Percentiles rank a stretch among this genome's conserved stretches.
Conservation (phyloP, 768 basidiomycete species). For the Terana coerulea region DNA sequence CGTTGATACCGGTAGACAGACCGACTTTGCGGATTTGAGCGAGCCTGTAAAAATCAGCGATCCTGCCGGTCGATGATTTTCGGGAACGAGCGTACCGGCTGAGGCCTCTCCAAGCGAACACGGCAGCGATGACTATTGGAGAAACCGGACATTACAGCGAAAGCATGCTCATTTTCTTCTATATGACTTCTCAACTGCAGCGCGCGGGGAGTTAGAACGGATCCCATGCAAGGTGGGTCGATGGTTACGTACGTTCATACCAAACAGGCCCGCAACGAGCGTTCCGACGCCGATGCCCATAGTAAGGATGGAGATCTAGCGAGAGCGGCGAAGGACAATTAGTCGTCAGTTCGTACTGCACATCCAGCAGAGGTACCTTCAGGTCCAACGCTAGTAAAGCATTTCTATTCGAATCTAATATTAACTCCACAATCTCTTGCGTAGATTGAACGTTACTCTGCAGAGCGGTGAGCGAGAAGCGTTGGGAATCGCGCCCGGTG, state of each 20-base stretch:
- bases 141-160: conserved; percentile 21
- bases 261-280: conserved; percentile 86
- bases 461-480: not conserved
- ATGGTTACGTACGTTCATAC: conserved; percentile 81
- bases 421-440: conserved; percentile 96
- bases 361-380: conserved; percentile 46
- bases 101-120: conserved; percentile 21
- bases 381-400: conserved; percentile 87
- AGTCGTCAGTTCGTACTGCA: conserved; percentile 7
- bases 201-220: conserved; percentile 23
- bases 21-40: conserved; percentile 27
- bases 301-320: conserved; percentile 86
- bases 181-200: conserved; percentile 23
- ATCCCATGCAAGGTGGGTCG: conserved; percentile 13
- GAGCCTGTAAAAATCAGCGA: conserved; percentile 13
- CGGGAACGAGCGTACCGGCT: conserved; percentile 13
- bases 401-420: conserved; percentile 95
- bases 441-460: conserved; percentile 84
- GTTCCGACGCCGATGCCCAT: conserved; percentile 91
- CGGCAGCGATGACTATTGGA: conserved; percentile 15
- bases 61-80: not conserved
- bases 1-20: conserved; percentile 17
- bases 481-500: not conserved
- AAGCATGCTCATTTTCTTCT: conserved; percentile 25
- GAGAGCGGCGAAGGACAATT: not conserved